Base-by-base conservation (phyloP, 768 basidiomycete genomes). In the Naematelia aurantialba region DNA sequence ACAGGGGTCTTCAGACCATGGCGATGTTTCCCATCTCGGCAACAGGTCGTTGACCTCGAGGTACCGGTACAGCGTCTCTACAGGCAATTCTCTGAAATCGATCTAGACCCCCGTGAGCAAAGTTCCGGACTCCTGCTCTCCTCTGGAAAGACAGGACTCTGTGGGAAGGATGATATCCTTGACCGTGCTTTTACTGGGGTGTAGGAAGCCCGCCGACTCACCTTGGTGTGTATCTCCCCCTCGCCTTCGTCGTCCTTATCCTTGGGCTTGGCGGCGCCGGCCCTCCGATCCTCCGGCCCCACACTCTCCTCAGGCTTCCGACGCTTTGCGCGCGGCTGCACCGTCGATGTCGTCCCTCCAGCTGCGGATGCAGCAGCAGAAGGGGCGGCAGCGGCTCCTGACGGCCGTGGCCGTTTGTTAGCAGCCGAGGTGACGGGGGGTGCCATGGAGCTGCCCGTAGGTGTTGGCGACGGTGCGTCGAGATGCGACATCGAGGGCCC, bases 1-100 rank as follows among this genome's bases (percentile, higher is more conserved):
- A 46, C 67, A 68, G 1, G 72, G 67, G 1, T 73, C 62, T 58
- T 73, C 72, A n/a, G 69, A 70, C 72, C 72, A 73, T 12, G 72
- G 72, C 1, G 72, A 73, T 12, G 58, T 56, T 39, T 64, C 61
- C 65, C 65, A 73, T 55, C 66, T 60, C 2, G 72, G 72, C 52
- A 73, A 52, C 4, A 73, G 59, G 34, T 73, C 72, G 49, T 70
- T 61, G 31, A 55, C 31, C 45, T 73, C 69, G n/a, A 73, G 59
- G 54, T 73, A 73, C 45, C 53, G 52, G 57, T 73, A 70, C 24
- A 73, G 52, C 4, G 69, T 69, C 42, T 70, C 69, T 10, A 61
- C 60, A n/a, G 72, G 69, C 21, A 73, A 52, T n/a, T 61, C 61
- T 44, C 68, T 67, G 49, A 73, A 73, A 56, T 73, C 68, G 56